Conservation (phyloP, 2,329 filamentous ascomycete genomes). For the Cladorrhinum sp. region DNA sequence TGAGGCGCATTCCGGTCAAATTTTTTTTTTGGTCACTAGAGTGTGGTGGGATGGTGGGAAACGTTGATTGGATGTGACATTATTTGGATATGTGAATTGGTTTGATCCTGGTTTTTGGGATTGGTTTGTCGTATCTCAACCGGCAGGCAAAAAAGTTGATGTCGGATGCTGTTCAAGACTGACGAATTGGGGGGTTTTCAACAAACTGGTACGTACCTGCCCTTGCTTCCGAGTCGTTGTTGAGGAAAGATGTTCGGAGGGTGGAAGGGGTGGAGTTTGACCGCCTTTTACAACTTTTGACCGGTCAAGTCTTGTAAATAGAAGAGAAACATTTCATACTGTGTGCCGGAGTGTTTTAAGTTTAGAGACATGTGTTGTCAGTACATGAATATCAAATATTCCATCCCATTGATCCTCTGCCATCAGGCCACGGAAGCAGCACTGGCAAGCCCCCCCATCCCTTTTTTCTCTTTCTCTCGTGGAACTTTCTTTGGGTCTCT, state of each 20-base stretch:
- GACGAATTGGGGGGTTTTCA: too few species aligned
- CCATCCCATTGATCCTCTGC: not conserved
- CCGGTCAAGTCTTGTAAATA: not conserved
- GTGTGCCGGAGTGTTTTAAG: not conserved
- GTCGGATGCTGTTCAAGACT: not conserved
- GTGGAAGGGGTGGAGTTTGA: not conserved
- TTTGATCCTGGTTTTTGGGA: not conserved
- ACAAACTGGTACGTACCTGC: not conserved
- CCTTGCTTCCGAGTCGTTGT: not conserved
- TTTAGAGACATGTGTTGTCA: not conserved
- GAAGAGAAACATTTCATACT: not conserved
- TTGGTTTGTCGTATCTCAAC: not conserved
- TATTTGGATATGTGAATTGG: not conserved
- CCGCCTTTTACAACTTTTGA: not conserved
- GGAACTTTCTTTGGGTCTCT: not conserved
- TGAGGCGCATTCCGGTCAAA: not conserved
- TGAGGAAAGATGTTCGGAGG: not conserved
- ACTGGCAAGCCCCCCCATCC: too few species aligned
- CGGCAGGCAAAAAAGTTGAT: not conserved
- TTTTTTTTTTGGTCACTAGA: too few species aligned
- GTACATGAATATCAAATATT: not conserved
- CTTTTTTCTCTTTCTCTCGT: not conserved
- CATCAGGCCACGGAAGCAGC: not conserved
- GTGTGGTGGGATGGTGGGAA: not conserved
- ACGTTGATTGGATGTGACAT: not conserved